A percentile compares a stretch with the other conserved stretches of the same genome.
These are phyloP conservation scores for Nicotiana noctiflora DNA, from an alignment of 257 asterid genomes.

Conservation along the genomic window DNA sequence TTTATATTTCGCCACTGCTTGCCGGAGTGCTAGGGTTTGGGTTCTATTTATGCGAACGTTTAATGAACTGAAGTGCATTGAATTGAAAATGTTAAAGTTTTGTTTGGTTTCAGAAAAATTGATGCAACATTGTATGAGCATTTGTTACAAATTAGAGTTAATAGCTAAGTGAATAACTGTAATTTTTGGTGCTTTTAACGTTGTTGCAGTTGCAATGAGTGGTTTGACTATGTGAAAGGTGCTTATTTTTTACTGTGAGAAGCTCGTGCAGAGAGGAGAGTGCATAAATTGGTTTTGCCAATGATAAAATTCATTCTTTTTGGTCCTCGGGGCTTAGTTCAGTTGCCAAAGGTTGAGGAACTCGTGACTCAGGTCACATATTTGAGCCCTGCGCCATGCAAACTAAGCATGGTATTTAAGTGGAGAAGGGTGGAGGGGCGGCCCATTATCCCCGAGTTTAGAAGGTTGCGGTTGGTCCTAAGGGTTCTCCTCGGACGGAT, in stretches of 20 bases:
- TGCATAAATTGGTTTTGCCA: not conserved
- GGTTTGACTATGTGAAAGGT: not conserved
- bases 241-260: not conserved
- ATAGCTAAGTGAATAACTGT: constrained; percentile 1
- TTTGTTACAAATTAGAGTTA: not conserved
- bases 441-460: not conserved
- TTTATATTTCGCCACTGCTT: not conserved
- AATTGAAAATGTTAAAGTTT: not conserved
- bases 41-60: not conserved
- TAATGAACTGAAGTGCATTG: not conserved
- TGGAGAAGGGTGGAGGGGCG: not conserved
- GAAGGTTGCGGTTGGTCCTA: not conserved
- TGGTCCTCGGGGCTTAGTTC: not conserved
- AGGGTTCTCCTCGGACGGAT: no score
- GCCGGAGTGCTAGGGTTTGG: constrained; percentile 5
- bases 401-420: not conserved
- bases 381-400: not conserved
- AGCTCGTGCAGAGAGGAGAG: not conserved
- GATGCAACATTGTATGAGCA: not conserved
- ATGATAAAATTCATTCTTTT: no score
- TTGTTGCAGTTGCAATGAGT: constrained; percentile 4
- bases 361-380: no score
- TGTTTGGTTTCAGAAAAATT: not conserved
- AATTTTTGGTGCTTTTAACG: not conserved
- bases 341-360: no score